phyloP scores from a whole-genome alignment of 2,329 filamentous ascomycete species.

The Hypomyces rosellus region DNA sequence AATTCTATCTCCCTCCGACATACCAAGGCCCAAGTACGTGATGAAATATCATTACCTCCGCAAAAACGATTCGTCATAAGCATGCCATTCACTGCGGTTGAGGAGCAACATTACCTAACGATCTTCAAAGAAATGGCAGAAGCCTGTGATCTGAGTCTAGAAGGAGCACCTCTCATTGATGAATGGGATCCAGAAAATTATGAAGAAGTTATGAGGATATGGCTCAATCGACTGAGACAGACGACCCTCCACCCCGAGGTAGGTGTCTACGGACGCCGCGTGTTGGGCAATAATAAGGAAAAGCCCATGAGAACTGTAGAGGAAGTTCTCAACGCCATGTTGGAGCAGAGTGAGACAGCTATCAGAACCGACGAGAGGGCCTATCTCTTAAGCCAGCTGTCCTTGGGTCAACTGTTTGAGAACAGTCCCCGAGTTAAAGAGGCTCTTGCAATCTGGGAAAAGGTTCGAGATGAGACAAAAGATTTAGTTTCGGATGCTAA shows the following conservation, averaged over 20 bases:
- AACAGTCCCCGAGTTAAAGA: constrained; percentile 62
- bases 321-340: constrained; percentile 86
- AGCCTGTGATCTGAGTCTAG: constrained; percentile 56
- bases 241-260: constrained; percentile 83
- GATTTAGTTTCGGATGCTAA: constrained; percentile 58
- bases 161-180: constrained; percentile 55
- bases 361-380: constrained; percentile 64
- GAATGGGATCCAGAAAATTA: constrained; percentile 61
- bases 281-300: constrained; percentile 53
- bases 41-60: constrained; percentile 71
- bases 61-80: constrained; percentile 86
- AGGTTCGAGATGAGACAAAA: constrained; percentile 43
- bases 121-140: constrained; percentile 71
- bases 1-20: constrained; percentile 70
- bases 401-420: constrained; percentile 71
- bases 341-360: constrained; percentile 68
- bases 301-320: constrained; percentile 72
- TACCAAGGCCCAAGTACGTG: constrained; percentile 72
- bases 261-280: constrained; percentile 58
- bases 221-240: constrained; percentile 72
- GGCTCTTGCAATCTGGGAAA: constrained; percentile 65
- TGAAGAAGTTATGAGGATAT: constrained; percentile 69
- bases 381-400: constrained; percentile 57
- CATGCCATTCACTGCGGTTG: constrained; percentile 82
- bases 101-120: constrained; percentile 80